Percentiles rank a stretch among this genome's conserved stretches.
Evolutionary conservation across 306 rosid genomes (phyloP).

Genomic region (Malus sieversii): DNA sequence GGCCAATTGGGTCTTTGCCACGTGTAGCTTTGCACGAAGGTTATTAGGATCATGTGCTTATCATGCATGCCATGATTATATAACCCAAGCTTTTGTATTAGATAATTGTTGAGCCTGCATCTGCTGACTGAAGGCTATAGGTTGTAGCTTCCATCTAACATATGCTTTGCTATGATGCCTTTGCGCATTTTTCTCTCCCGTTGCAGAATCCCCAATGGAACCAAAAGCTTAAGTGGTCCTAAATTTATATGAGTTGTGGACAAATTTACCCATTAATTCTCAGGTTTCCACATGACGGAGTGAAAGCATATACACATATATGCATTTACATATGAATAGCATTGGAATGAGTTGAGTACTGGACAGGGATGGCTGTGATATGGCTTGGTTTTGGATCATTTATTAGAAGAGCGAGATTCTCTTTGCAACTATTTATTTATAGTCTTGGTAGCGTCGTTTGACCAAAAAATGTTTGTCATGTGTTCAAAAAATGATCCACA

Average conservation of each 20-base stretch:
- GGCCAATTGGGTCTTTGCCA: constrained; percentile 20
- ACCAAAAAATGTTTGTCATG: too few species aligned
- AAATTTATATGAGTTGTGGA: not conserved
- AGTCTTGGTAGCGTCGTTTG: not conserved
- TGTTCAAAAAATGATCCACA: fast-evolving
- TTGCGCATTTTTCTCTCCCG: not conserved
- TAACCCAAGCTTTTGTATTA: constrained; percentile 37
- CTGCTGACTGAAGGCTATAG: not conserved
- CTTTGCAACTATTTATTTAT: not conserved
- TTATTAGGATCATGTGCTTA: constrained; percentile 58
- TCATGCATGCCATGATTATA: constrained; percentile 55
- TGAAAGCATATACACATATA: not conserved
- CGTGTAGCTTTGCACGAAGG: constrained; percentile 36
- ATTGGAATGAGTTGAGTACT: not conserved
- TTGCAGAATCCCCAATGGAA: not conserved
- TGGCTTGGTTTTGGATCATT: not conserved
- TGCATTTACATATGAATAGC: not conserved
- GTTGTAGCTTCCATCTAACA: not conserved
- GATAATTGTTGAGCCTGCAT: constrained; percentile 4
- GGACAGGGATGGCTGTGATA: not conserved
- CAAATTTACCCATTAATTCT: not conserved
- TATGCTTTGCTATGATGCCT: constrained; percentile 14
- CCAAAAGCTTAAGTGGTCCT: constrained; percentile 29
- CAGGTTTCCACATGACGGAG: not conserved
- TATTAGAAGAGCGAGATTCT: too few species aligned